Percentiles rank a stretch among this genome's conserved stretches.
phyloP scores from a whole-genome alignment of 2,329 filamentous ascomycete genomes.

The Colletotrichum shisoi region DNA sequence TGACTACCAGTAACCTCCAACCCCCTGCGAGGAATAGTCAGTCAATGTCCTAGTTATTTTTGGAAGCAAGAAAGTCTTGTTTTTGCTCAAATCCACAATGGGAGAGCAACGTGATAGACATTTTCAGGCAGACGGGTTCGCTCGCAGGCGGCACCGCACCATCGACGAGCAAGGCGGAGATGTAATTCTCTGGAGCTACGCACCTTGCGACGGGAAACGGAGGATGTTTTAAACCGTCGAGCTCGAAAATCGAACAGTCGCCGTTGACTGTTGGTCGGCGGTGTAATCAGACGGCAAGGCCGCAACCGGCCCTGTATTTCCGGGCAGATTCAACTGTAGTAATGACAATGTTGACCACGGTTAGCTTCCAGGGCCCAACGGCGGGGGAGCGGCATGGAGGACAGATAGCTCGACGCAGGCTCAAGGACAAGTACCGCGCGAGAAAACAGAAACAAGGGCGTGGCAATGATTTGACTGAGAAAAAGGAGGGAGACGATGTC shows the following conservation, averaged over 20 bases:
- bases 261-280: conserved; percentile 19
- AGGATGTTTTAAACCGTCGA: conserved; percentile 24
- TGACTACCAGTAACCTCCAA: conserved; percentile 30
- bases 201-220: conserved; percentile 37
- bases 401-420: conserved; percentile 28
- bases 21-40: conserved; percentile 29
- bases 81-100: not conserved
- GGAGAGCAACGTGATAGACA: not conserved
- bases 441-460: not conserved
- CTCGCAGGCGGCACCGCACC: conserved; percentile 5
- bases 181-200: conserved; percentile 16
- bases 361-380: conserved; percentile 35
- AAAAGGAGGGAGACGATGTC: conserved; percentile 3
- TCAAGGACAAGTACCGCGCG: not conserved
- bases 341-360: conserved; percentile 17
- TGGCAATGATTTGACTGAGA: not conserved
- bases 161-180: conserved; percentile 2
- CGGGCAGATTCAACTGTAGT: conserved; percentile 22
- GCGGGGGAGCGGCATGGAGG: conserved; percentile 30
- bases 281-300: conserved; percentile 23
- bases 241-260: conserved; percentile 23
- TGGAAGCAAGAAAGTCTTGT: not conserved
- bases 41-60: conserved; percentile 11
- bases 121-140: not conserved
- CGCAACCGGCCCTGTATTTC: conserved; percentile 18